A percentile compares a stretch with the other conserved stretches of the same genome.
Conservation (phyloP, 768 basidiomycete genomes). For the Lenzites betulinus region DNA sequence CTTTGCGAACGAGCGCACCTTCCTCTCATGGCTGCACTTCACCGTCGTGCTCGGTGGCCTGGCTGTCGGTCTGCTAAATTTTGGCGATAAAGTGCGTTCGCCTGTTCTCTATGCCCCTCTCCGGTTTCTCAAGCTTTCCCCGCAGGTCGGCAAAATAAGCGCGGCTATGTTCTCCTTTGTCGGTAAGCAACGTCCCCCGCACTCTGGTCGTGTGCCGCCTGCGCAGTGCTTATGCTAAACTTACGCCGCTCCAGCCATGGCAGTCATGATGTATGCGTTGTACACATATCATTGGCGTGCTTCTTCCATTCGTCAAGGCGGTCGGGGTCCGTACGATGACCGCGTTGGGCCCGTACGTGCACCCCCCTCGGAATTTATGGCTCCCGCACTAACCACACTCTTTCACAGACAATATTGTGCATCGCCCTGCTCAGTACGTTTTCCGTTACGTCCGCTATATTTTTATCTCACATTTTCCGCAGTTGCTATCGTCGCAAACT, state of each 20-base stretch:
- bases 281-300: slow-evolving; percentile 98
- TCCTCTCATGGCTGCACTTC: slow-evolving; percentile 98
- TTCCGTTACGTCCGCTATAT: not conserved
- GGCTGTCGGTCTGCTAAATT: slow-evolving; percentile 94
- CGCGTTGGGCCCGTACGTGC: slow-evolving; percentile 88
- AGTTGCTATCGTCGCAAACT: slow-evolving; percentile 88
- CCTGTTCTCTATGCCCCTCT: not conserved
- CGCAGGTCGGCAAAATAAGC: slow-evolving; percentile 89
- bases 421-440: slow-evolving; percentile 72
- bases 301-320: slow-evolving; percentile 85
- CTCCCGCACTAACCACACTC: slow-evolving; percentile 14
- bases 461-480: slow-evolving; percentile 19
- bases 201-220: not conserved
- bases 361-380: slow-evolving; percentile 9
- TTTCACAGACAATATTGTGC: slow-evolving; percentile 74
- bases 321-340: slow-evolving; percentile 95
- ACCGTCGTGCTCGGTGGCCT: slow-evolving; percentile 97
- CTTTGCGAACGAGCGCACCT: slow-evolving; percentile 93
- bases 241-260: slow-evolving; percentile 66
- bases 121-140: not conserved
- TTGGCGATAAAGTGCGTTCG: slow-evolving; percentile 84
- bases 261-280: slow-evolving; percentile 95
- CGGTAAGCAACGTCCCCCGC: slow-evolving; percentile 51
- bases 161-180: slow-evolving; percentile 96
- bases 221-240: slow-evolving; percentile 14